phyloP scores from a whole-genome alignment of 2,329 filamentous ascomycete genomes.

The Scleromitrula shiraiana region DNA sequence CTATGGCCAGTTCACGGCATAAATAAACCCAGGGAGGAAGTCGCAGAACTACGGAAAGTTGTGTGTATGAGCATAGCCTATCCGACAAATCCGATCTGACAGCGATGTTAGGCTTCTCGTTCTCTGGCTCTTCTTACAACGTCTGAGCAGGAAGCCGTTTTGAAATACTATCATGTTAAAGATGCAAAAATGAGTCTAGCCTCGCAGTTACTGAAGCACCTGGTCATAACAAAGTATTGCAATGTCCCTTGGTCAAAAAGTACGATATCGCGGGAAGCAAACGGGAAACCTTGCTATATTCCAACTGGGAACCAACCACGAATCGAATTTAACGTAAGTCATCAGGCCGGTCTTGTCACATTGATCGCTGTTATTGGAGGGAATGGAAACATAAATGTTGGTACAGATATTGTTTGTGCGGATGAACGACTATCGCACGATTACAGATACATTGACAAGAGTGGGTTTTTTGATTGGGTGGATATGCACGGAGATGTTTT shows the following conservation, averaged over 20 bases:
- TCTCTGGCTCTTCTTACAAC: conserved; percentile 44
- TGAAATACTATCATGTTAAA: conserved; percentile 56
- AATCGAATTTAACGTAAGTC: conserved; percentile 65
- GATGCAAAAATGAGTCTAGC: conserved; percentile 69
- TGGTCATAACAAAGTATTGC: conserved; percentile 53
- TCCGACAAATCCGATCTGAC: background rate
- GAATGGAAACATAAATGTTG: conserved; percentile 41
- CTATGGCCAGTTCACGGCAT: conserved; percentile 44
- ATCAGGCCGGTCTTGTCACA: conserved; percentile 68
- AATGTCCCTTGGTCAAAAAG: conserved; percentile 54
- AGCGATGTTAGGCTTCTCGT: conserved; percentile 40
- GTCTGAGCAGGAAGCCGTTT: conserved; percentile 48
- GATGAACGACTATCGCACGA: conserved; percentile 60
- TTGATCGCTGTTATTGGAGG: conserved; percentile 43
- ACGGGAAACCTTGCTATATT: conserved; percentile 37
- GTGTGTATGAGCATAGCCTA: conserved; percentile 14
- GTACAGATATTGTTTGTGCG: conserved; percentile 70
- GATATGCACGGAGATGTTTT: conserved; percentile 68
- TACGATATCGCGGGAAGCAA: conserved; percentile 45
- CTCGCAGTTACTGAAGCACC: conserved; percentile 67
- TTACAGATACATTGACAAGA: conserved; percentile 43
- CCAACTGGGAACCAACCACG: conserved; percentile 4
- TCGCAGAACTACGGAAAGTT: conserved; percentile 30
- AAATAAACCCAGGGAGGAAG: conserved; percentile 27
- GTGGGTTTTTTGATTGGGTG: conserved; percentile 60